Evolutionary conservation across 2,329 filamentous ascomycete species (phyloP).

Genomic region (Penicillium verrucosum): DNA sequence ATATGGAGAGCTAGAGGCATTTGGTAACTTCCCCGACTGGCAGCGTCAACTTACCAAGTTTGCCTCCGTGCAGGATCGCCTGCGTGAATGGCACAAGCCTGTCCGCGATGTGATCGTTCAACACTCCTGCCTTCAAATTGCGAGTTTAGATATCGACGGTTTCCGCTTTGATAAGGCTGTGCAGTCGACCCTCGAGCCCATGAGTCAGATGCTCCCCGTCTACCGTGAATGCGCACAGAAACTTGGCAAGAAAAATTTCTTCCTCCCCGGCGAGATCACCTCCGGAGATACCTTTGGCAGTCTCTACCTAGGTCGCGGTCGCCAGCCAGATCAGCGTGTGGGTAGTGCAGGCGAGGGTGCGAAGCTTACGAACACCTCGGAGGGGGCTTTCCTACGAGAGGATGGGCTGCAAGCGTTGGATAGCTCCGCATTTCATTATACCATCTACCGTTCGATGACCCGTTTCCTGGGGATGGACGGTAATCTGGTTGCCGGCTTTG

Average conservation of each 20-base stretch:
- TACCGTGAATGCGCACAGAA: slow-evolving; percentile 56
- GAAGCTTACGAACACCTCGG: slow-evolving; percentile 45
- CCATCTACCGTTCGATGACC: slow-evolving; percentile 58
- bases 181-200: slow-evolving; percentile 60
- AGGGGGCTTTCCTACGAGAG: slow-evolving; percentile 52
- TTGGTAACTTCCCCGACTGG: slow-evolving; percentile 62
- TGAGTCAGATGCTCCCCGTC: slow-evolving; percentile 55
- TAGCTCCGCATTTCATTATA: slow-evolving; percentile 61
- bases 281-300: slow-evolving; percentile 60
- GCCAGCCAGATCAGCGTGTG: slow-evolving; percentile 52
- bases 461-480: slow-evolving; percentile 60
- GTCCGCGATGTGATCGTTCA: slow-evolving; percentile 57
- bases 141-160: slow-evolving; percentile 61
- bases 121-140: slow-evolving; percentile 62
- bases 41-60: slow-evolving; percentile 63
- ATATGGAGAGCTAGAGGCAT: slow-evolving; percentile 62
- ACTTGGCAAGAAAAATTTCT: slow-evolving; percentile 63
- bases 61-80: slow-evolving; percentile 63
- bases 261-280: slow-evolving; percentile 62
- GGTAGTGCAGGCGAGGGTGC: slow-evolving; percentile 43
- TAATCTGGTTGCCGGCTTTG: slow-evolving; percentile 52
- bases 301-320: slow-evolving; percentile 60
- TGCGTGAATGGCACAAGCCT: slow-evolving; percentile 60
- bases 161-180: slow-evolving; percentile 66
- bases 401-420: slow-evolving; percentile 55